Conservation (phyloP, 441 rosid species). For the Populus hybrid region DNA sequence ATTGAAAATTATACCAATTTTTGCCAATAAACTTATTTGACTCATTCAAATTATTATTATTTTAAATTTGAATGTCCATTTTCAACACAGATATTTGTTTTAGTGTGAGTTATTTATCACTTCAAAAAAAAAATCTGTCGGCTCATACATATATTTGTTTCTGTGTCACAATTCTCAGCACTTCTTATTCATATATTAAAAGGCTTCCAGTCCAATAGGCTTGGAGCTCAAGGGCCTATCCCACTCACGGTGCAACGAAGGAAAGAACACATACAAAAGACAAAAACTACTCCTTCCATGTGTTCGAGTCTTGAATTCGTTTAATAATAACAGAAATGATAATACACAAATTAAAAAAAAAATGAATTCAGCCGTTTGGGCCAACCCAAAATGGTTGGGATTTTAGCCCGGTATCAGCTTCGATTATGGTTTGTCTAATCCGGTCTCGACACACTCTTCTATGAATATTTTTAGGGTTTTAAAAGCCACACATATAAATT, state of each 20-base stretch:
- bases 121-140: not conserved
- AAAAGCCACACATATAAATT: fast-evolving
- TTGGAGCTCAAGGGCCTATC: not conserved
- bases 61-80: no score
- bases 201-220: not conserved
- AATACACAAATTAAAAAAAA: no score
- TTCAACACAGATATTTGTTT: no score
- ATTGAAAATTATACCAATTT: no score
- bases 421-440: no score
- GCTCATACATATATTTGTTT: not conserved
- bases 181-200: not conserved
- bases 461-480: no score
- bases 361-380: no score
- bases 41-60: not conserved
- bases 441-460: fast-evolving
- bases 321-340: no score
- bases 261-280: no score
- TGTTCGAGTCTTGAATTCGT: not conserved
- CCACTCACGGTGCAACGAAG: not conserved
- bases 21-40: not conserved
- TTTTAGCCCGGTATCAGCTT: no score
- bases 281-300: not conserved
- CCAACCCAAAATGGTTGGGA: not conserved
- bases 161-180: not conserved
- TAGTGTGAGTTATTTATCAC: not conserved